Percentiles rank a stretch among this genome's conserved stretches.
Evolutionary conservation across 148 eudicot species (phyloP).

Genomic region (Polygonum aviculare): DNA sequence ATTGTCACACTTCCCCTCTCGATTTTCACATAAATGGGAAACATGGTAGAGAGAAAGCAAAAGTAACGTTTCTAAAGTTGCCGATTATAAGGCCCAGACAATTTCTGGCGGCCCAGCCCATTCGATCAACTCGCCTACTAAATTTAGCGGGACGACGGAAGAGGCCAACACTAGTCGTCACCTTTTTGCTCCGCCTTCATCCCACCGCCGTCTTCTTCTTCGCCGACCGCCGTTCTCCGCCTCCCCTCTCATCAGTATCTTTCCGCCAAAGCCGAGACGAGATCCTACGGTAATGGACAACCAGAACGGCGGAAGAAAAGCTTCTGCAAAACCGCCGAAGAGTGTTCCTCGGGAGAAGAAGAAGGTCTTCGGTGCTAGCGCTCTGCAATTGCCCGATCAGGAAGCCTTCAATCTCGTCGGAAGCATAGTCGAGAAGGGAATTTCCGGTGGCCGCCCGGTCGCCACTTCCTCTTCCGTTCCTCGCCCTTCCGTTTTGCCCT

Average conservation of each 20-base stretch:
- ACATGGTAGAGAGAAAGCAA: no score
- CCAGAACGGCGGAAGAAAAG: constrained; percentile 15
- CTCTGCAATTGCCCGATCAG: constrained; percentile 20
- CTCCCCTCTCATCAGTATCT: background rate
- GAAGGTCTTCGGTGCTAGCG: constrained; percentile 26
- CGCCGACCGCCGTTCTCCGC: background rate
- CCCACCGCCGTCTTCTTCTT: background rate
- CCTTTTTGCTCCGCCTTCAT: background rate
- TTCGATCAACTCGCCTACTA: background rate
- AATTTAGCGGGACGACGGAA: constrained; percentile 4
- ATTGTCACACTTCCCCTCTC: no score
- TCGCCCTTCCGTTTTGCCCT: constrained; percentile 61
- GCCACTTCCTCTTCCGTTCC: constrained; percentile 42
- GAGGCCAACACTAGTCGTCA: background rate
- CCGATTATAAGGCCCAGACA: background rate
- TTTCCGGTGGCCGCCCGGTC: constrained; percentile 20
- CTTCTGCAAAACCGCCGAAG: constrained; percentile 12
- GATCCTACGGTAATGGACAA: constrained; percentile 19
- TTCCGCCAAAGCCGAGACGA: background rate
- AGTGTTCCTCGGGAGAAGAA: constrained; percentile 6
- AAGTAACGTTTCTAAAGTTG: no score
- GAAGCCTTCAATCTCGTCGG: constrained; percentile 43
- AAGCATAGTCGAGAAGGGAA: constrained; percentile 66
- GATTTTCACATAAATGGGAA: no score
- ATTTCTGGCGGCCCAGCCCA: background rate